Conservation (phyloP, 805 yeast genomes). For the Suhomyces sp. region DNA sequence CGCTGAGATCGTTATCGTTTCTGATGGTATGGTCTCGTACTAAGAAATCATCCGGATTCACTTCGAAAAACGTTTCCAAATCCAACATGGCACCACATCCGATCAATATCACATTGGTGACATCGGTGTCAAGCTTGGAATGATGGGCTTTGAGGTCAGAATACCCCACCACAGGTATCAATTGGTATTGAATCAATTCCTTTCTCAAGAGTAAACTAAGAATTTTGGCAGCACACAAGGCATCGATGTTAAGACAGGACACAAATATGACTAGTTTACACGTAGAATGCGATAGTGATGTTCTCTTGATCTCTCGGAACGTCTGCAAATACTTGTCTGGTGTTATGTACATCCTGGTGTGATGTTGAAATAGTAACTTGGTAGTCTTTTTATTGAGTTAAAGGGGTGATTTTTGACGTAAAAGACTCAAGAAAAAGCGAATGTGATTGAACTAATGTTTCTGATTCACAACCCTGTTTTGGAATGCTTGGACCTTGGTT, state of each 20-base stretch:
- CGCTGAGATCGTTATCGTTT: constrained; percentile 19
- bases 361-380: no score
- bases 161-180: constrained; percentile 92
- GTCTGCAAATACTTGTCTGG: constrained; percentile 67
- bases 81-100: constrained; percentile 97
- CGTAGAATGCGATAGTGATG: constrained; percentile 88
- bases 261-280: constrained; percentile 86
- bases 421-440: no score
- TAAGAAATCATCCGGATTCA: constrained; percentile 54
- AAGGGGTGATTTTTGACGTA: no score
- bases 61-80: constrained; percentile 68
- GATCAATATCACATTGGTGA: constrained; percentile 70
- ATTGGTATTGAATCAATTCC: constrained; percentile 81
- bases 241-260: constrained; percentile 87
- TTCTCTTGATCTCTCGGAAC: constrained; percentile 63
- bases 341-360: constrained; percentile 83
- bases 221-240: constrained; percentile 84
- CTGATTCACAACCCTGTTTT: no score
- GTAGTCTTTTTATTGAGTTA: no score
- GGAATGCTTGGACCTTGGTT: no score
- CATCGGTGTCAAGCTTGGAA: constrained; percentile 64
- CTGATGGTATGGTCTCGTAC: constrained; percentile 26
- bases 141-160: constrained; percentile 69
- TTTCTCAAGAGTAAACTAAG: constrained; percentile 68
- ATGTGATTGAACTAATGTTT: no score